phyloP scores from a whole-genome alignment of 2,329 filamentous ascomycete species.

The Geosmithia flava region DNA sequence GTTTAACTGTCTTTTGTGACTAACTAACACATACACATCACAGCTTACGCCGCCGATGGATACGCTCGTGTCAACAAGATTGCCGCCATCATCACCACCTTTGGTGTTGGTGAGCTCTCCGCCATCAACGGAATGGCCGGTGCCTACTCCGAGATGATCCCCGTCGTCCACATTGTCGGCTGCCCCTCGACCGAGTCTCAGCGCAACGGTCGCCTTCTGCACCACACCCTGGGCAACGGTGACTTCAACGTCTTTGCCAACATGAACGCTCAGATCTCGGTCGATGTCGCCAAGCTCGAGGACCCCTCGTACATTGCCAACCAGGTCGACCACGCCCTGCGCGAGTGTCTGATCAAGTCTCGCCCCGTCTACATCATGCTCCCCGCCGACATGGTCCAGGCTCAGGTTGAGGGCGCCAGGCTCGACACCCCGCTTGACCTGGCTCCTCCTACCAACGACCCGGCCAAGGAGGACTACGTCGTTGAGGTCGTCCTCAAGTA shows the following conservation, averaged over 20 bases:
- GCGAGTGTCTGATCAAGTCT: slow-evolving; percentile 60
- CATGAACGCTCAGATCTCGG: slow-evolving; percentile 64
- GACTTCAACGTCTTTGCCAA: slow-evolving; percentile 74
- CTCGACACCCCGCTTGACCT: slow-evolving; percentile 62
- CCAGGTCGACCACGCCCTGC: slow-evolving; percentile 67
- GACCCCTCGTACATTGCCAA: slow-evolving; percentile 56
- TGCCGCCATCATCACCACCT: slow-evolving; percentile 59
- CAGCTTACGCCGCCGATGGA: slow-evolving; percentile 68
- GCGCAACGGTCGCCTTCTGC: slow-evolving; percentile 35
- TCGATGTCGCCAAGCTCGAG: slow-evolving; percentile 57
- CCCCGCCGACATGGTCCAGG: slow-evolving; percentile 67
- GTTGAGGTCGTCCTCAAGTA: slow-evolving; percentile 66
- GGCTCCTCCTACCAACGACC: slow-evolving; percentile 49
- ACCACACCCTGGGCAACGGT: slow-evolving; percentile 64
- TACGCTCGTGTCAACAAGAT: slow-evolving; percentile 65
- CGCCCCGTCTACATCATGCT: slow-evolving; percentile 76
- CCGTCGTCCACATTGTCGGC: slow-evolving; percentile 57
- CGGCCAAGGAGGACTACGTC: slow-evolving; percentile 68
- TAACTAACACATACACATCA: slow-evolving; percentile 5
- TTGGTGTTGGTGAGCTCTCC: slow-evolving; percentile 64
- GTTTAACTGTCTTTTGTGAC: neutral
- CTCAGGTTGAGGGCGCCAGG: slow-evolving; percentile 62
- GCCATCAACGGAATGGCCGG: slow-evolving; percentile 63
- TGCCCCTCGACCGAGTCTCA: slow-evolving; percentile 36
- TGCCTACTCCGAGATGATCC: slow-evolving; percentile 61